Evolutionary conservation across 208 protist genomes (phyloP).

Genomic region (Leishmania tarentolae): DNA sequence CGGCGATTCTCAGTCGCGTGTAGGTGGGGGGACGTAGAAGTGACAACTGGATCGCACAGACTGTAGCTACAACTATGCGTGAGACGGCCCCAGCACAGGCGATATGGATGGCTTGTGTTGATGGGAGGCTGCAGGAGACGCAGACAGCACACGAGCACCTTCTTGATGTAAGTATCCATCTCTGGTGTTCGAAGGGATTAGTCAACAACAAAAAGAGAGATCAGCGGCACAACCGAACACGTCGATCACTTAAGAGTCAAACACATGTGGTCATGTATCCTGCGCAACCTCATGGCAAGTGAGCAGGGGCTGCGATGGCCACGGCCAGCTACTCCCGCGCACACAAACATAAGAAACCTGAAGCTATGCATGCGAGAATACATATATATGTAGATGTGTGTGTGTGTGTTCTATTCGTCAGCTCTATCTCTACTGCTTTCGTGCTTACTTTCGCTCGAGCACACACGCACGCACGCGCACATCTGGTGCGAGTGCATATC

Average conservation of each 20-base stretch:
- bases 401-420: not conserved
- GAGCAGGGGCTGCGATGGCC: not conserved
- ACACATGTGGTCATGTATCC: not conserved
- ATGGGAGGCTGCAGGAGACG: not conserved
- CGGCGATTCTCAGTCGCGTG: not conserved
- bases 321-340: not conserved
- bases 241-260: not conserved
- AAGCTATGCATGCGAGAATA: not conserved
- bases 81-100: not conserved
- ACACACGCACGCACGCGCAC: not conserved
- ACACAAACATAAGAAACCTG: not conserved
- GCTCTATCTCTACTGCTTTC: constrained; percentile 2
- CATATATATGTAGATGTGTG: not conserved
- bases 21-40: not conserved
- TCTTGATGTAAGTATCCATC: constrained; percentile 8
- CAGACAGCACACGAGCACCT: not conserved
- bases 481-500: too few species aligned
- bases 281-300: not conserved
- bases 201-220: not conserved
- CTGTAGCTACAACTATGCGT: not conserved
- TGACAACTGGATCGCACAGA: not conserved
- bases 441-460: not conserved
- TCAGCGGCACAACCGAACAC: not conserved
- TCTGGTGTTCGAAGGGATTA: not conserved
- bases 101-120: not conserved